A percentile compares a stretch with the other conserved stretches of the same genome.
Evolutionary conservation across 768 basidiomycete genomes (phyloP).

Genomic region (Calocybe gangraenosa): DNA sequence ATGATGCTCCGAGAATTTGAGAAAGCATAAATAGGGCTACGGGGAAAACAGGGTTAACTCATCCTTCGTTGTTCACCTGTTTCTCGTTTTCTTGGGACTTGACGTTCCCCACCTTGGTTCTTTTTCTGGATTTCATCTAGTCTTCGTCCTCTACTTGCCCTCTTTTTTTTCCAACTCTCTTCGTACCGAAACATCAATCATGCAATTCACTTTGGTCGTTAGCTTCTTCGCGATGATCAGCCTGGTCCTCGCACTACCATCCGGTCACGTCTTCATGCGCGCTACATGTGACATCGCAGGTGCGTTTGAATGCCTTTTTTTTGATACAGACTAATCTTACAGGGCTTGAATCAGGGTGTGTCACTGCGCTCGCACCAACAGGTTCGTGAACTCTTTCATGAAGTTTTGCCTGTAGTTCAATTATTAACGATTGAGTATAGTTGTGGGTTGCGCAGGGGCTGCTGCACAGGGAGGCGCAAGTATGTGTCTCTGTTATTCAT

Average conservation of each 20-base stretch:
- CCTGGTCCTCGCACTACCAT: constrained; percentile 9
- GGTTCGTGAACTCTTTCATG: neutral
- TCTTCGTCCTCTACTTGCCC: neutral
- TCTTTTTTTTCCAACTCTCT: too few species aligned
- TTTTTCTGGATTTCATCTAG: neutral
- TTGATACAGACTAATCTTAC: neutral
- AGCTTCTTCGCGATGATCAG: constrained; percentile 5
- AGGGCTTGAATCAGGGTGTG: constrained; percentile 4
- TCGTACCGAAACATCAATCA: too few species aligned
- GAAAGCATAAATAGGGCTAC: too few species aligned
- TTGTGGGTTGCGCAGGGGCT: constrained; percentile 10
- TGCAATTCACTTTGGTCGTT: constrained; percentile 13
- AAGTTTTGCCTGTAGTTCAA: too few species aligned
- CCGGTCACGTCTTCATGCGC: constrained; percentile 12
- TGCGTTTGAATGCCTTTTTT: constrained; percentile 1
- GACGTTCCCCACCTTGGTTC: constrained; percentile 13
- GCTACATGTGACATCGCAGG: constrained; percentile 8
- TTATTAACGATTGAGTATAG: neutral
- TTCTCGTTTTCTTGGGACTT: constrained; percentile 13
- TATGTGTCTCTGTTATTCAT: neutral
- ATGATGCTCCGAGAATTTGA: too few species aligned
- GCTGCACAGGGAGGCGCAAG: constrained; percentile 12
- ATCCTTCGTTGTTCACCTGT: too few species aligned
- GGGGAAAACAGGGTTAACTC: too few species aligned
- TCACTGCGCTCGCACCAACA: constrained; percentile 13